Percentiles rank a stretch among this genome's conserved stretches.
Evolutionary conservation across 352 stramenopile genomes (phyloP).

Genomic region (Phytophthora parvispora): DNA sequence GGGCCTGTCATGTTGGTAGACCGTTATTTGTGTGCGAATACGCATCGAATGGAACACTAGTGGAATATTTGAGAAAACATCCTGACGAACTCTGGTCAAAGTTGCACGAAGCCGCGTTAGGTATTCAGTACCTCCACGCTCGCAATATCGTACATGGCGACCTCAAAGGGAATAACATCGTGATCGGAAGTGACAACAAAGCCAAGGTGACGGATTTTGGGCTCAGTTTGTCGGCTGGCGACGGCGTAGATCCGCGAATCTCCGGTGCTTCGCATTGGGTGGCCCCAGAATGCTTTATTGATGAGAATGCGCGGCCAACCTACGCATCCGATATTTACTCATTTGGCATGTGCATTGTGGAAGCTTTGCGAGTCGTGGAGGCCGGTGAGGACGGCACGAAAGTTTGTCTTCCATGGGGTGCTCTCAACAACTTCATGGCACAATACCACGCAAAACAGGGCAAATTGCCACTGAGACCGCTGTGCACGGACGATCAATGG

Average conservation of each 20-base stretch:
- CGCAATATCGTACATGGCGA: conserved; percentile 1
- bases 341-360: conserved; percentile 4
- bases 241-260: neutral
- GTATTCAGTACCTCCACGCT: conserved; percentile 3
- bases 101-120: neutral
- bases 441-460: neutral
- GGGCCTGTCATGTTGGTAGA: conserved; percentile 14
- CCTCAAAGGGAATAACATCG: too few species aligned
- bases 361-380: conserved; percentile 5
- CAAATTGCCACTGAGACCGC: neutral
- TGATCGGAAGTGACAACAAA: conserved; percentile 15
- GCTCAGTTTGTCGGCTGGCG: neutral
- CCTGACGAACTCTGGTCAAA: neutral
- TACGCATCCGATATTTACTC: conserved; percentile 1
- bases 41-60: conserved; percentile 7
- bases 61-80: conserved; percentile 1
- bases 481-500: neutral
- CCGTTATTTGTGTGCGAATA: conserved; percentile 23
- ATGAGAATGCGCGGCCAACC: neutral
- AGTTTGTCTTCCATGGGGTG: neutral
- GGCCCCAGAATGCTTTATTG: neutral
- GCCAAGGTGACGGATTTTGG: conserved; percentile 23
- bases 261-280: neutral
- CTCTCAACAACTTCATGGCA: neutral
- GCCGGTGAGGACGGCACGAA: neutral